phyloP scores from a whole-genome alignment of 805 yeast genomes.

The Kuraishia ogatae region DNA sequence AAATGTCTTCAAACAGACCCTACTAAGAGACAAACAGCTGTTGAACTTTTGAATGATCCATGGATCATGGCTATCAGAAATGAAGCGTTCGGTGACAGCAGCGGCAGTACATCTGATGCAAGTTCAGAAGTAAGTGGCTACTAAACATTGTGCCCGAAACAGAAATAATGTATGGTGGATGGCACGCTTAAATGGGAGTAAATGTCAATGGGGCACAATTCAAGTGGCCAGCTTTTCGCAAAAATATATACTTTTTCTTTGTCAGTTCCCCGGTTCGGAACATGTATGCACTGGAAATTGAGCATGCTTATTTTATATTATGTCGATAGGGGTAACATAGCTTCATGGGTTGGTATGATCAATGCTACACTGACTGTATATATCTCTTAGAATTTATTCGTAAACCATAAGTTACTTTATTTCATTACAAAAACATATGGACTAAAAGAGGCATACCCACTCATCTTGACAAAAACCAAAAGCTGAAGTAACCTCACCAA shows the following conservation, averaged over 20 bases:
- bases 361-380: no score
- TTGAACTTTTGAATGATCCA: slow-evolving; percentile 78
- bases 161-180: no score
- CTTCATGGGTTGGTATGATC: no score
- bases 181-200: no score
- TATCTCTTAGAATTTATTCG: not conserved
- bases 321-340: no score
- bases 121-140: not conserved
- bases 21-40: slow-evolving; percentile 69
- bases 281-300: no score
- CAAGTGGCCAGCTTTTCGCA: no score
- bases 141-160: no score
- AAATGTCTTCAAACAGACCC: slow-evolving; percentile 83
- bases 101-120: not conserved
- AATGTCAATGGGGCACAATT: no score
- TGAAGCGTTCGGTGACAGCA: slow-evolving; percentile 40
- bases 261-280: no score
- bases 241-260: no score
- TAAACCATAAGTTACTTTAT: not conserved
- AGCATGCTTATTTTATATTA: no score
- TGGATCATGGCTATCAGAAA: slow-evolving; percentile 75
- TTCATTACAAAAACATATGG: not conserved
- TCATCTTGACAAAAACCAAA: not conserved
- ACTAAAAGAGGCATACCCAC: not conserved
- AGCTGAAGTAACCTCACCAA: not conserved